phyloP scores from a whole-genome alignment of 257 asterid species.

The Agastache rugosa region DNA sequence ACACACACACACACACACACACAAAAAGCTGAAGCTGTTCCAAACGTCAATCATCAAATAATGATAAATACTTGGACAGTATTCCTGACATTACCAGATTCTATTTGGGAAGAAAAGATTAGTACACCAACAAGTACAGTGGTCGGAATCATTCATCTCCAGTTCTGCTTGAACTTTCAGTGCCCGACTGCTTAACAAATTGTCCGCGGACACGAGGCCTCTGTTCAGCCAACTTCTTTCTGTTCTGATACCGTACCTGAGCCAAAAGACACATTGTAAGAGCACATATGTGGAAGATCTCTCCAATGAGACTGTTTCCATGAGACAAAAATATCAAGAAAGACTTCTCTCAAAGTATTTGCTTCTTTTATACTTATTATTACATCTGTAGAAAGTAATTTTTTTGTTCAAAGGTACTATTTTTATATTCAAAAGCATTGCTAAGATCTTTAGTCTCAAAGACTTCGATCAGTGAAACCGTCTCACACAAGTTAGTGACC shows the following conservation, averaged over 20 bases:
- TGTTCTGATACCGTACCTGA: constrained; percentile 63
- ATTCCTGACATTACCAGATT: constrained; percentile 33
- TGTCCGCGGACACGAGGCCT: constrained; percentile 70
- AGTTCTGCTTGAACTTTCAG: constrained; percentile 50
- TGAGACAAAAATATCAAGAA: too few relatives aligned
- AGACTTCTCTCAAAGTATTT: too few relatives aligned
- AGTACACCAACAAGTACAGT: constrained; percentile 16
- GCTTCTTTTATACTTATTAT: too few relatives aligned
- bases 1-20: not conserved
- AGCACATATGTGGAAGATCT: not conserved
- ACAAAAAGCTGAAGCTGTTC: not conserved
- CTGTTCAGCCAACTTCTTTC: constrained; percentile 72
- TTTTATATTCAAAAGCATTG: not conserved
- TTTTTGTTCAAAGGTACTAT: not conserved
- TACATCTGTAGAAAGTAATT: not conserved
- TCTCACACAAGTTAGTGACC: not conserved
- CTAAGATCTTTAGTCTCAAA: not conserved
- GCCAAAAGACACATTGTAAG: not conserved
- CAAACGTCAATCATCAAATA: constrained; percentile 31
- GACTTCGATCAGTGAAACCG: not conserved
- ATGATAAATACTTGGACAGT: constrained; percentile 29
- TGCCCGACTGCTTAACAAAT: constrained; percentile 55
- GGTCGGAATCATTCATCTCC: constrained; percentile 47
- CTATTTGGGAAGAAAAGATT: constrained; percentile 34
- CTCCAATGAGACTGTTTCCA: not conserved